Evolutionary conservation across 192 early-diverging fungal genomes (phyloP), one percentile per base, ranked within the genome.

Genomic region (Backusella macrospora): DNA sequence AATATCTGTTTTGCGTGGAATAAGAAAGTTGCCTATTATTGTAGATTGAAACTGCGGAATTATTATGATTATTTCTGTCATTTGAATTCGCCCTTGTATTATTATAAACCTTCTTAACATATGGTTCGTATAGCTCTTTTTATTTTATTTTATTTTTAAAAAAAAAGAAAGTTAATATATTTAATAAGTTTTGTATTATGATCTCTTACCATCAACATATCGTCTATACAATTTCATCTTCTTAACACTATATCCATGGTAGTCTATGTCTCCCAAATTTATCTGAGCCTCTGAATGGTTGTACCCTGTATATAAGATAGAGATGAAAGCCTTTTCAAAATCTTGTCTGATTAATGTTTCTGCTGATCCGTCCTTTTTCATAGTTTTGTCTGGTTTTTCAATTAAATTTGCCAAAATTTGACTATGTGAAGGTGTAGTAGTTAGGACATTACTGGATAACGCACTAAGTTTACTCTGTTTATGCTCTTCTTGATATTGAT

Each of bases 241-340:
- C n/a, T n/a, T n/a, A 0, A 67, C 37, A 48, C 65, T 48, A 38
- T n/a, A 65, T 45, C 65, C 45, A 21, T 65, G 47, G 52, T 55
- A 48, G 15, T 74, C 48, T 47, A 74, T 67, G 3, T 67, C 43
- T 34, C 73, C 73, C 15, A 74, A 46, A 34, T 74, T 15, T 34
- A 52, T 44, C 23, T 74, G 73, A 45, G 73, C 64, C 29, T 39
- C 48, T 4, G 48, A 9, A 9, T 9, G 49, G 8, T 65, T 65
- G 3, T 47, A 40, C 6, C 43, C 46, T 42, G 73, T 65, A 23
- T 47, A 65, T n/a, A 38, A 45, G 23, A 40, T 6, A 48, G 65
- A 65, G 40, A 67, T 65, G 49, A 74, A 74, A 18, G 73, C 73
- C 39, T 47, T 52, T n/a, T 49, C 65, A 26, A 68, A 65, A 40